phyloP scores from a whole-genome alignment of 345 rosid genomes.

The Rhodomyrtus tomentosa region DNA sequence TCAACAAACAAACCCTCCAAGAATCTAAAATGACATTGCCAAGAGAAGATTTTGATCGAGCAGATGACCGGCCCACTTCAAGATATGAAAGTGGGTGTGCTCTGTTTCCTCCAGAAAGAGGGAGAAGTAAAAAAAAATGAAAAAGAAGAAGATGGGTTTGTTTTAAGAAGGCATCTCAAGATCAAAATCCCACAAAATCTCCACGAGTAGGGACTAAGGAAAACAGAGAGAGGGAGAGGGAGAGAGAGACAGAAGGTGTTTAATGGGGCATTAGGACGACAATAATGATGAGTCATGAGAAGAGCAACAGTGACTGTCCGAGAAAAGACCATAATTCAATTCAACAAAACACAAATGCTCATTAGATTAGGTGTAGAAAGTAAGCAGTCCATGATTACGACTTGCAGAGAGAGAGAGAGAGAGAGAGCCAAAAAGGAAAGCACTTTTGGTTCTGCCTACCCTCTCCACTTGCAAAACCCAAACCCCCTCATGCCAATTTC shows the following conservation, averaged over 20 bases:
- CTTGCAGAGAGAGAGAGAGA: neutral
- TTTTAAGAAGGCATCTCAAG: neutral
- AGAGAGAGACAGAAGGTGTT: slow-evolving; percentile 7
- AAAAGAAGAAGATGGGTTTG: neutral
- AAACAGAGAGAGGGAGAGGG: slow-evolving; percentile 3
- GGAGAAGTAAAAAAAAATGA: neutral
- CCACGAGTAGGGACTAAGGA: slow-evolving; percentile 23
- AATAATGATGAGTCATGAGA: slow-evolving; percentile 17
- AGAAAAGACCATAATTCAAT: neutral
- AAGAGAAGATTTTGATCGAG: neutral
- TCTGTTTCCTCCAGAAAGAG: neutral
- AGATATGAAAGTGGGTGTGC: slow-evolving; percentile 7
- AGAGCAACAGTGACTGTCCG: slow-evolving; percentile 6
- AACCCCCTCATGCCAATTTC: neutral
- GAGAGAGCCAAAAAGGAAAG: neutral
- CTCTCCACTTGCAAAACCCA: neutral
- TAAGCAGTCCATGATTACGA: slow-evolving; percentile 13
- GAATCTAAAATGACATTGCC: neutral
- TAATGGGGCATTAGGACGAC: slow-evolving; percentile 24
- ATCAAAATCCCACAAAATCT: slow-evolving; percentile 7
- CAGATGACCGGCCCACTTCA: slow-evolving; percentile 1
- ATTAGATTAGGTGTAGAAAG: slow-evolving; percentile 32
- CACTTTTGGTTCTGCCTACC: neutral
- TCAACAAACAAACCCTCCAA: neutral
- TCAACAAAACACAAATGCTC: slow-evolving; percentile 1